Evolutionary conservation across 1,139 yeast species (phyloP).

Genomic region (Candida tetrigidarum): DNA sequence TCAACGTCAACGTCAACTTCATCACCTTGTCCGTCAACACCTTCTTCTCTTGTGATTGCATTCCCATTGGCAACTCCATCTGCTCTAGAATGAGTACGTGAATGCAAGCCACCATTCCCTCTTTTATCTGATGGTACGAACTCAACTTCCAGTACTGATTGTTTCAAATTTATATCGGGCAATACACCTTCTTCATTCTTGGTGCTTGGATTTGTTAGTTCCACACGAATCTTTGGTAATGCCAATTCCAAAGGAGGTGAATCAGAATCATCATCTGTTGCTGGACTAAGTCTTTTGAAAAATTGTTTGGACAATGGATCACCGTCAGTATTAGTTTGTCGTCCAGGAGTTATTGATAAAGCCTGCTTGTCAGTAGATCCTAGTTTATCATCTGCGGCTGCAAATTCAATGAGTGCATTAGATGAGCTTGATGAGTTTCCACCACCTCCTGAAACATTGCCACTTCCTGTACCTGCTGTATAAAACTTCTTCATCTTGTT

Average conservation of each 20-base stretch:
- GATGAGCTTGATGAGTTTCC: conserved; percentile 16
- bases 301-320: conserved; percentile 16
- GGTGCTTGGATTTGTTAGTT: conserved; percentile 8
- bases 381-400: conserved; percentile 3
- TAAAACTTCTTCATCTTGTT: conserved; percentile 17
- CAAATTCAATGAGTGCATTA: conserved; percentile 6
- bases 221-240: conserved; percentile 9
- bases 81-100: conserved; percentile 1
- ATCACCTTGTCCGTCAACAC: neutral
- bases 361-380: neutral
- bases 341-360: neutral
- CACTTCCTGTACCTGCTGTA: conserved; percentile 6
- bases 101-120: neutral
- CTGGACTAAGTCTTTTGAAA: conserved; percentile 18
- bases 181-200: conserved; percentile 1
- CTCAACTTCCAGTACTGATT: conserved; percentile 12
- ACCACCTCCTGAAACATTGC: conserved; percentile 3
- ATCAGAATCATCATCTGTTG: conserved; percentile 6
- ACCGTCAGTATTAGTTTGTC: neutral
- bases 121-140: conserved; percentile 10
- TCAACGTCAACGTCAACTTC: neutral
- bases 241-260: conserved; percentile 4
- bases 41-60: neutral
- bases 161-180: conserved; percentile 8
- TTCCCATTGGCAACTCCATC: conserved; percentile 1